These are phyloP conservation scores for Aspergillus sp. DNA, from an alignment of 2,329 filamentous ascomycete species.

Conservation along the genomic window DNA sequence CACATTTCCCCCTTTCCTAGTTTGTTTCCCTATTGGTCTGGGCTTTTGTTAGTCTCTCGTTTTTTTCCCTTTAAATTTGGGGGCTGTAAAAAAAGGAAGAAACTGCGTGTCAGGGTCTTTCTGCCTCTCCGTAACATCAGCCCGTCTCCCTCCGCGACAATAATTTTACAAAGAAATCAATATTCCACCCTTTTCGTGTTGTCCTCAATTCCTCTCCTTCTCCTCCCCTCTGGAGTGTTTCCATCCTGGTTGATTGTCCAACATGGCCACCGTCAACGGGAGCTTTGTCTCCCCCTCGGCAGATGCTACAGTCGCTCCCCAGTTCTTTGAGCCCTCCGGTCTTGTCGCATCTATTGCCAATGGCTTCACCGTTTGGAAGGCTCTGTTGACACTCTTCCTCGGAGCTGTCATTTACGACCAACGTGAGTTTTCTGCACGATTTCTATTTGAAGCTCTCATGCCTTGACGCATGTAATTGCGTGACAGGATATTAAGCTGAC, in stretches of 20 bases:
- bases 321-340: conserved; percentile 43
- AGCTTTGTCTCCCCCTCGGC: conserved; percentile 67
- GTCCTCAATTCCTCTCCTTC: conserved; percentile 2
- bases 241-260: conserved; percentile 6
- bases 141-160: no score
- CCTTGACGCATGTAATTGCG: background rate
- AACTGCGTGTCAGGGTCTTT: no score
- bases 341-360: conserved; percentile 53
- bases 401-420: conserved; percentile 82
- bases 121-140: no score
- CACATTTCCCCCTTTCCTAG: no score
- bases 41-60: no score
- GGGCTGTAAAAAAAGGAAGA: no score
- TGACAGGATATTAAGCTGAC: conserved; percentile 8
- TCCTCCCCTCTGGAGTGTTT: conserved; percentile 1
- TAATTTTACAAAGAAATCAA: no score
- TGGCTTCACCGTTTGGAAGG: conserved; percentile 59
- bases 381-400: conserved; percentile 66
- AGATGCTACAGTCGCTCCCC: conserved; percentile 55
- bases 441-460: conserved; percentile 1
- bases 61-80: no score
- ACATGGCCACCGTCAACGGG: conserved; percentile 53
- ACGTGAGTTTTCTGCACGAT: conserved; percentile 53
- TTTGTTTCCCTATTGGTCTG: no score
- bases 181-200: background rate